Evolutionary conservation across 2,329 filamentous ascomycete species (phyloP), one percentile per base, ranked within the genome.

Genomic region (Aspergillus novoparasiticus): DNA sequence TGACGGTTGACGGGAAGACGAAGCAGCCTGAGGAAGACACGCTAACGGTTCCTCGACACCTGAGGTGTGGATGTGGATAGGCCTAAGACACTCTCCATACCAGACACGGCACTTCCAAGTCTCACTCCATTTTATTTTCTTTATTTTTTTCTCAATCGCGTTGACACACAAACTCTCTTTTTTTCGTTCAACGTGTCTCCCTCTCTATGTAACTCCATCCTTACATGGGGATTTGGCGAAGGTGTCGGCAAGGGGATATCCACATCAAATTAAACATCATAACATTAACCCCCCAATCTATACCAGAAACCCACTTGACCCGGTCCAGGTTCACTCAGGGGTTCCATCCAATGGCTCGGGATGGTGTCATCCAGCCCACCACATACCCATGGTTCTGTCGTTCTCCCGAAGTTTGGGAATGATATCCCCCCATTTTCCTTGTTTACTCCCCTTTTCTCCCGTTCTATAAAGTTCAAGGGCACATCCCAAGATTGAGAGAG

Each of bases 221-320:
- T 54, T 54, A 36, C 51, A 36, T 34, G n/a, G 19, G 32, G 51
- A 34, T 34, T 21, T 19, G 12, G 39, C 19, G 39, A 41, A n/a
- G 39, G 11, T 51, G 50, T 11, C 30, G 12, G 51, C 11, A 55
- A 55, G 51, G 50, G 34, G 23, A 55, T 36, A 41, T 39, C 32
- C 51, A 55, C 51, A 39, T 39, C 51, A 55, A 55, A 55, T 55
- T 55, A 55, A 54, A 55, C 51, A 55, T 39, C n/a, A 55, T 26
- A 55, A 21, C 16, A 51, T 14, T 4, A 11, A 4, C 48, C 9
- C 16, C 26, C 48, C 28, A 51, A 39, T 55, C 32, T 55, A 55
- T 55, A 55, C 51, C 34, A 26, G 51, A 55, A 55, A 55, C 28
- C 34, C 51, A 55, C 32, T 39, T 39, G 23, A 36, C 51, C 51